phyloP scores from a whole-genome alignment of 148 eudicot species.

The Nepenthes mirabilis region DNA sequence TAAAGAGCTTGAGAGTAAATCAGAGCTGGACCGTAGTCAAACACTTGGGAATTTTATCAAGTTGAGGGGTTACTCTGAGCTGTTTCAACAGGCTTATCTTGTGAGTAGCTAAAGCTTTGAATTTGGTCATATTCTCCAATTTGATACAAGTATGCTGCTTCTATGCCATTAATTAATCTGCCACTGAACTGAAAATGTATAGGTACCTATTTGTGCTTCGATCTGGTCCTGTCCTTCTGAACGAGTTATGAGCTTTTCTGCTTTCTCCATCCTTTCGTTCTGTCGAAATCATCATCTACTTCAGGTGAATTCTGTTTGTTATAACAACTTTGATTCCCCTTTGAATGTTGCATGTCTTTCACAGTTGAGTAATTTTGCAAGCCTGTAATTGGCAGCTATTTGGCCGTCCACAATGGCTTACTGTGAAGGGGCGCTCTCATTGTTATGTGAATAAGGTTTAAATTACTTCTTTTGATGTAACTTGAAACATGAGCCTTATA shows the following conservation, averaged over 20 bases:
- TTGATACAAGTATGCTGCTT: background rate
- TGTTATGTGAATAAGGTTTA: constrained; percentile 33
- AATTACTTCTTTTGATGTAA: background rate
- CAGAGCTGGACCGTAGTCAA: constrained; percentile 51
- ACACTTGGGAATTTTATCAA: constrained; percentile 73
- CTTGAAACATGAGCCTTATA: background rate
- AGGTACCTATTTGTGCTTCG: constrained; percentile 91
- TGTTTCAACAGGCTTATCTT: constrained; percentile 82
- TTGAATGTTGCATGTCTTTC: background rate
- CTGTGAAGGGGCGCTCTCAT: constrained; percentile 33
- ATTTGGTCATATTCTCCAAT: too few species aligned
- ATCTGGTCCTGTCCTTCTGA: constrained; percentile 90
- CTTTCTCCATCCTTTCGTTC: constrained; percentile 67
- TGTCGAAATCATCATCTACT: constrained; percentile 88
- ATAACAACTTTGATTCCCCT: background rate
- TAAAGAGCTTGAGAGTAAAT: constrained; percentile 61
- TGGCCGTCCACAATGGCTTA: constrained; percentile 48
- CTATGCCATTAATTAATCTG: background rate
- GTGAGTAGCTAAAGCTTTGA: constrained; percentile 25
- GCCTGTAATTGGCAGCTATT: constrained; percentile 17
- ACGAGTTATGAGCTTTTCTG: constrained; percentile 73
- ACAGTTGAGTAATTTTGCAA: constrained; percentile 2
- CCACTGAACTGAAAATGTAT: background rate
- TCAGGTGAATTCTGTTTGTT: constrained; percentile 42
- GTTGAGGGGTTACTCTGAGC: constrained; percentile 66